Evolutionary conservation across 2,329 filamentous ascomycete genomes (phyloP).

Genomic region (Venturia asperata): DNA sequence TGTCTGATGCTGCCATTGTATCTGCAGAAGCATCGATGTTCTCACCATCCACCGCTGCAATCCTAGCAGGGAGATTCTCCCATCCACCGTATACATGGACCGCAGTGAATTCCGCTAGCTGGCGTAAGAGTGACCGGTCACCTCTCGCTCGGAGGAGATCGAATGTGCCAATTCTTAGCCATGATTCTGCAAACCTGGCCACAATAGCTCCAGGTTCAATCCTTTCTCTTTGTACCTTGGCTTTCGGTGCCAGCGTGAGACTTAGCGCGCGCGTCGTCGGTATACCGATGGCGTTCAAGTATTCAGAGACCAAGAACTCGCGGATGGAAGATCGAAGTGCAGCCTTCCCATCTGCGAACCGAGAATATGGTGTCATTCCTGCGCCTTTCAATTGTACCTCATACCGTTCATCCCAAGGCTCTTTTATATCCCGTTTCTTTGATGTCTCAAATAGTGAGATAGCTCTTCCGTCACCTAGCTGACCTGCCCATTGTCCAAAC

Average conservation of each 20-base stretch:
- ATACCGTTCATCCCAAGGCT: conserved; percentile 48
- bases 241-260: conserved; percentile 66
- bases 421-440: conserved; percentile 58
- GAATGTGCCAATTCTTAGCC: conserved; percentile 92
- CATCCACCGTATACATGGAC: conserved; percentile 85
- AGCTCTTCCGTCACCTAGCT: conserved; percentile 87
- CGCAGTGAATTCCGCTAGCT: conserved; percentile 72
- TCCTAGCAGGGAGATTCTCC: conserved; percentile 64
- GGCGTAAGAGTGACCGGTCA: conserved; percentile 66
- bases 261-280: conserved; percentile 82
- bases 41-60: conserved; percentile 44
- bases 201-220: conserved; percentile 90
- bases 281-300: conserved; percentile 75
- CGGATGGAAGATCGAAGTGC: conserved; percentile 88
- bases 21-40: conserved; percentile 38
- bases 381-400: conserved; percentile 94
- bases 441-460: conserved; percentile 90
- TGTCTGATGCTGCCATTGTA: conserved; percentile 19
- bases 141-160: conserved; percentile 80
- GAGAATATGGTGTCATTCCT: conserved; percentile 85
- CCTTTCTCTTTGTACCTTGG: conserved; percentile 68
- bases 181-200: conserved; percentile 79
- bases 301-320: conserved; percentile 89
- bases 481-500: conserved; percentile 83
- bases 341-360: conserved; percentile 93